These are phyloP conservation scores for Penicillium flavigenum DNA, from an alignment of 495 filamentous ascomycete species.

Conservation along the genomic window DNA sequence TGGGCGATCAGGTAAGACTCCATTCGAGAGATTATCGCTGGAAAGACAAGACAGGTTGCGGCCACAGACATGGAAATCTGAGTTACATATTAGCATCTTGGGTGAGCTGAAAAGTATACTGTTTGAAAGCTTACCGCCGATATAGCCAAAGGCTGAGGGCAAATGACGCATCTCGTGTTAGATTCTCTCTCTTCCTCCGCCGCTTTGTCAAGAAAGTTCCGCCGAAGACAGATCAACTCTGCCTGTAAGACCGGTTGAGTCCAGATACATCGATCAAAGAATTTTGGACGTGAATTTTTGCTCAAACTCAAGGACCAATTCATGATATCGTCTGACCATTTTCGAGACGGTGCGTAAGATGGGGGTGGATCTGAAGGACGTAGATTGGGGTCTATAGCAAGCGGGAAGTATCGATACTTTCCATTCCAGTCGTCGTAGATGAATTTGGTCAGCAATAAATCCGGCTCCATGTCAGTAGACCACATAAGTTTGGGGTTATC, in stretches of 20 bases:
- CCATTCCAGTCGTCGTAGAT: constrained; percentile 76
- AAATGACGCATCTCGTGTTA: constrained; percentile 45
- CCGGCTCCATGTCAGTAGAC: constrained; percentile 50
- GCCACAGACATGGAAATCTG: constrained; percentile 66
- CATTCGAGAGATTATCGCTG: constrained; percentile 78
- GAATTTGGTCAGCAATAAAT: constrained; percentile 62
- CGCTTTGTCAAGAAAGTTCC: constrained; percentile 74
- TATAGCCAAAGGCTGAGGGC: constrained; percentile 64
- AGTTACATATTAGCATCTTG: background rate
- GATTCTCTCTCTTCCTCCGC: constrained; percentile 50
- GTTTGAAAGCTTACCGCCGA: constrained; percentile 61
- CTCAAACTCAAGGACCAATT: constrained; percentile 63
- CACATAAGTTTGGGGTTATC: constrained; percentile 55
- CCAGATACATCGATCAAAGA: constrained; percentile 47
- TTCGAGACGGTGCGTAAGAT: constrained; percentile 44
- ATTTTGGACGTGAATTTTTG: constrained; percentile 48
- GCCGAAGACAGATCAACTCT: constrained; percentile 67
- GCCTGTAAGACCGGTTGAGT: constrained; percentile 78
- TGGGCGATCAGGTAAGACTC: constrained; percentile 79
- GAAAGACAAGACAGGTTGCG: constrained; percentile 69
- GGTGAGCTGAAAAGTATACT: background rate
- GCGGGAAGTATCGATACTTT: constrained; percentile 49
- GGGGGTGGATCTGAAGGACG: constrained; percentile 56
- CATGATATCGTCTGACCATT: constrained; percentile 60
- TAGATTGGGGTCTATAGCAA: constrained; percentile 37